A percentile compares a stretch with the other conserved stretches of the same genome.
Evolutionary conservation across 192 early-diverging fungal genomes (phyloP).

Genomic region (Coemansia sp.): DNA sequence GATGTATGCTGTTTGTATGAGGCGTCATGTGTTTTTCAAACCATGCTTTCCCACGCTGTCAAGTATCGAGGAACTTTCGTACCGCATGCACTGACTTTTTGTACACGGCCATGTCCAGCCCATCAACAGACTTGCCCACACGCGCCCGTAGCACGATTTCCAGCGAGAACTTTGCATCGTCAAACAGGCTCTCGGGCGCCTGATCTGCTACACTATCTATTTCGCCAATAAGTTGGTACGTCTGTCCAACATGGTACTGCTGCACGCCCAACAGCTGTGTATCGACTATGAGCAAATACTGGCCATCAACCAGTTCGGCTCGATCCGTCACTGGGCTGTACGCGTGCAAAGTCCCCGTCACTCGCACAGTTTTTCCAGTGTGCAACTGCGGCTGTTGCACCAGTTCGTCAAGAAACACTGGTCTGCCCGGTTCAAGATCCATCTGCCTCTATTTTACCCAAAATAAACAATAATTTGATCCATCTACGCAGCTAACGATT

Average conservation of each 20-base stretch:
- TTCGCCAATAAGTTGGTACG: constrained; percentile 40
- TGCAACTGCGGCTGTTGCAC: neutral
- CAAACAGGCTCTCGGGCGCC: constrained; percentile 18
- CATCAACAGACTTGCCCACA: constrained; percentile 29
- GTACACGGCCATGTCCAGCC: constrained; percentile 34
- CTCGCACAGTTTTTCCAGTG: constrained; percentile 21
- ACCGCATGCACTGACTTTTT: constrained; percentile 27
- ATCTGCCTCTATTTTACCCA: constrained; percentile 45
- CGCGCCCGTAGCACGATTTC: constrained; percentile 27
- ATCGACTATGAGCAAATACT: constrained; percentile 16
- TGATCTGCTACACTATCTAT: neutral
- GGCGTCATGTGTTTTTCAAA: neutral
- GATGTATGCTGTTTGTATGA: neutral
- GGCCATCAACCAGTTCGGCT: constrained; percentile 24
- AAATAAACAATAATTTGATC: neutral
- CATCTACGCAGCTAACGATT: neutral
- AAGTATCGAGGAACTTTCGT: constrained; percentile 14
- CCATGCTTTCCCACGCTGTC: neutral
- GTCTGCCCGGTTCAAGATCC: constrained; percentile 39
- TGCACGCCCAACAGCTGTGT: constrained; percentile 32
- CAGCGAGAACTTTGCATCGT: constrained; percentile 23
- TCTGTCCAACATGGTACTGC: constrained; percentile 36
- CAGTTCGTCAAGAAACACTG: constrained; percentile 48
- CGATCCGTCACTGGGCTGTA: constrained; percentile 24
- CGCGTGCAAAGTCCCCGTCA: constrained; percentile 36